Evolutionary conservation across 2,329 filamentous ascomycete genomes (phyloP), one percentile per base, ranked within the genome.

Genomic region (Cercospora sesami): DNA sequence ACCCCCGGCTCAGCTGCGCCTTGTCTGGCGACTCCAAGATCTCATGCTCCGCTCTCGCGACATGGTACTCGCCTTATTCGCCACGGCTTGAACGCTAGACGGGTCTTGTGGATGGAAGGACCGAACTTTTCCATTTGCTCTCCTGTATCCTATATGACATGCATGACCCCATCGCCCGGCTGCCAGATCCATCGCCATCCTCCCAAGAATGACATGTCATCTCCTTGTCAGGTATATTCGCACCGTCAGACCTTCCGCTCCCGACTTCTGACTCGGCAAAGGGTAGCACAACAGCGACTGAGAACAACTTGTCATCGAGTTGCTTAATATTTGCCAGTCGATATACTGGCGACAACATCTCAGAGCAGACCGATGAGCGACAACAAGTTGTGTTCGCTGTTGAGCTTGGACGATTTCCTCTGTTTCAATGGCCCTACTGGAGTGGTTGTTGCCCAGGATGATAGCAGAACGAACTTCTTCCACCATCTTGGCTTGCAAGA

Each of bases 401-500:
- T 68, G 57, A 68, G 62, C 58, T 63, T 68, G 55, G 66, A 68
- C 59, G 66, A 67, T 59, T 68, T 68, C 26, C 66, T 68, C 12
- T 59, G 42, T 63, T 65, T 68, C 48, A 33, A 68, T 30, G 66
- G 62, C 9, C 66, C 62, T 9, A 65, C 66, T 2, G 66, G 62
- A 33, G 59, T 65, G n/a, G 31, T 42, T 16, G 70, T 72, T 5
- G 68, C 64, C 2, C 71, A 68, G 10, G 68, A 73, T 65, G 71
- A 68, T 21, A 71, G 66, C 45, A 59, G 69, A n/a, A 16, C 53
- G 4, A 68, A 69, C 60, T 73, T 73, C 60, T 68, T 71, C 23
- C 64, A 60, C 8, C 71, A 73, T 55, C 64, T 73, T 10, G 71
- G 71, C 58, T 53, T 73, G 39, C 63, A 65, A n/a, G 71, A 71